Evolutionary conservation across 139 green algal species (phyloP).

Genomic region (Closterium sp.): DNA sequence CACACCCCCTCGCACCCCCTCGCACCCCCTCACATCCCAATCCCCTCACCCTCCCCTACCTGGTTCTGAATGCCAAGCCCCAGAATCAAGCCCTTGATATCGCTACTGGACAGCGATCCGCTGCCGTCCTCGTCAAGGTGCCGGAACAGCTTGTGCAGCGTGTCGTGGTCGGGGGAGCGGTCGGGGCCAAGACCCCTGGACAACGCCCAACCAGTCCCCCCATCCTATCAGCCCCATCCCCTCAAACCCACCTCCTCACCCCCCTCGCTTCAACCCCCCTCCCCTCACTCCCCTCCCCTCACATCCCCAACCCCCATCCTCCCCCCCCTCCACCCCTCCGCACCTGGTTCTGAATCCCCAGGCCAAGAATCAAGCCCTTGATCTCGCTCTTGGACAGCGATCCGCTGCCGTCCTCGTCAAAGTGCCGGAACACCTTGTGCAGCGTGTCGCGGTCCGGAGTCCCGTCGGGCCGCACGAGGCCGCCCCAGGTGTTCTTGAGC

Average conservation of each 20-base stretch:
- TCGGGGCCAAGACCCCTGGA: neutral
- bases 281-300: slow-evolving; percentile 49
- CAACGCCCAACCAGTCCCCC: neutral
- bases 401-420: slow-evolving; percentile 2
- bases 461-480: neutral
- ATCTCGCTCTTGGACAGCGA: neutral
- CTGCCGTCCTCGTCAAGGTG: slow-evolving; percentile 10
- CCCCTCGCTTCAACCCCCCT: neutral
- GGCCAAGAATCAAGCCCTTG: neutral
- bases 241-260: neutral
- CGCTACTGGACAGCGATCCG: neutral
- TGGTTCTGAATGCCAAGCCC: slow-evolving; percentile 10
- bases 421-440: slow-evolving; percentile 15
- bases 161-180: neutral
- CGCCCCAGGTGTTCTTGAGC: neutral
- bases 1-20: too few relatives aligned
- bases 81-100: neutral
- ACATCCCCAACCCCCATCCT: slow-evolving; percentile 13
- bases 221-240: neutral
- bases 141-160: slow-evolving; percentile 6
- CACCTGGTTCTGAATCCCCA: slow-evolving; percentile 9
- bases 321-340: neutral
- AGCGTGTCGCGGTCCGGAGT: neutral
- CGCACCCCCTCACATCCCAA: too few relatives aligned
- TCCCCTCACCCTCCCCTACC: neutral